Base-by-base conservation (phyloP, 2,329 filamentous ascomycete species). In the Hymenoscyphus linearis region DNA sequence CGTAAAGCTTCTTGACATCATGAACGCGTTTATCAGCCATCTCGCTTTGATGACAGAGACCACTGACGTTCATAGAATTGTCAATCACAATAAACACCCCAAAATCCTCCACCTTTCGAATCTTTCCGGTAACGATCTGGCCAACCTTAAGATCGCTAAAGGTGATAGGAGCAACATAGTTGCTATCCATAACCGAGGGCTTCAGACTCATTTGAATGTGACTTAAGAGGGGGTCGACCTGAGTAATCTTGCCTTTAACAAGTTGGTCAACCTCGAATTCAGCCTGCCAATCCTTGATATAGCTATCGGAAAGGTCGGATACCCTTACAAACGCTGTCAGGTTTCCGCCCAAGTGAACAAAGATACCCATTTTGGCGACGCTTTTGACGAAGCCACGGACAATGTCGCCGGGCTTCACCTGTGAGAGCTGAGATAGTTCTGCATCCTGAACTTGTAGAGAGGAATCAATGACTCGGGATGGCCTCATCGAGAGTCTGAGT, bases 281-380 rank as follows among this genome's bases (percentile, higher is more conserved):
- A 37, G 90, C 85, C 77, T 96, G 96, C 95, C 95, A 99, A 64
- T 98, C 91, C 75, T 98, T 98, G 69, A 99, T 78, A 74, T 87
- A 99, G 7, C 85, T 83, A 73, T 99, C 95, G 0, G 93, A 96
- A 14, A 99, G 81, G 73, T 98, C 93, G 10, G 89, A 85, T 58
- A 98, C 88, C 67, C 90, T 88, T 55, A 96, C 89, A 70, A 93
- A 88, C 0, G 87, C 93, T 56, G 89, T 90, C 18, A 96, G 82
- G 65, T 88, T 85, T 18, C 90, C 89, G 52, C 93, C 92, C 2
- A 99, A 80, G 27, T 87, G 83, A 54, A 99, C 84, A 70, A 97
- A 96, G 1, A 99, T 76, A 58, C 95, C 95, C 73, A 92, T 93
- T 67, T 96, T 91, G 0, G 90, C 84, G 50, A 98, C 86, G 67